A percentile compares a stretch with the other conserved stretches of the same genome.
These are phyloP conservation scores for Cymodocea nodosa DNA, from an alignment of 116 monocot genomes.

Conservation along the genomic window DNA sequence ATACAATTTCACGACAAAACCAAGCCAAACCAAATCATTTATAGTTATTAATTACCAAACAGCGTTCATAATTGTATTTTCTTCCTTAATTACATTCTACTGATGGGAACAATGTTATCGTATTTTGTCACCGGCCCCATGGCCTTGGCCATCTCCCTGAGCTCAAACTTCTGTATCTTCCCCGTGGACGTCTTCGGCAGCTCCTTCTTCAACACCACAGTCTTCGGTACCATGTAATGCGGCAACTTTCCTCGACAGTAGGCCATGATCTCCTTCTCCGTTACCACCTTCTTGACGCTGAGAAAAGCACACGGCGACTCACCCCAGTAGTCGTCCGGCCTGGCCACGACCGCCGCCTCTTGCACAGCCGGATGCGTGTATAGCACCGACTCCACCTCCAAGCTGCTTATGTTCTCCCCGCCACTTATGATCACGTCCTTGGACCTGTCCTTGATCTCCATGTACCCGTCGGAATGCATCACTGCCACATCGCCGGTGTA, in stretches of 20 bases:
- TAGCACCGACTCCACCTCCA: slow-evolving; percentile 76
- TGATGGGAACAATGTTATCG: background rate
- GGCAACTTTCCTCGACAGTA: slow-evolving; percentile 69
- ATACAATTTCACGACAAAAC: no score
- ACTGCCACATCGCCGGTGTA: slow-evolving; percentile 82
- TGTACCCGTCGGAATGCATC: slow-evolving; percentile 68
- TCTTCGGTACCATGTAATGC: slow-evolving; percentile 81
- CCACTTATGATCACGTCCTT: slow-evolving; percentile 36
- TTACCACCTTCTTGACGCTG: slow-evolving; percentile 31
- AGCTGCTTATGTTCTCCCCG: slow-evolving; percentile 82
- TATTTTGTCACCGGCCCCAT: slow-evolving; percentile 5
- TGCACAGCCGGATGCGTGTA: slow-evolving; percentile 60
- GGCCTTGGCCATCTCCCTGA: slow-evolving; percentile 43
- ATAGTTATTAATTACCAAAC: no score
- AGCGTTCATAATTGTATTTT: no score
- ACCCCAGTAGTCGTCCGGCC: slow-evolving; percentile 86
- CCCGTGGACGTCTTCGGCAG: slow-evolving; percentile 85
- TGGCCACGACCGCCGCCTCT: slow-evolving; percentile 81
- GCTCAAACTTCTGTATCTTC: slow-evolving; percentile 65
- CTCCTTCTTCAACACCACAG: slow-evolving; percentile 50
- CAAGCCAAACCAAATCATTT: no score
- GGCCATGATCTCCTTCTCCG: slow-evolving; percentile 35
- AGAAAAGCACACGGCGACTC: slow-evolving; percentile 88
- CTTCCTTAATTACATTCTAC: background rate
- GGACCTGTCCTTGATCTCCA: slow-evolving; percentile 48